Evolutionary conservation across 306 rosid species (phyloP), one percentile per base, ranked within the genome.

Genomic region (Vigna mungo): DNA sequence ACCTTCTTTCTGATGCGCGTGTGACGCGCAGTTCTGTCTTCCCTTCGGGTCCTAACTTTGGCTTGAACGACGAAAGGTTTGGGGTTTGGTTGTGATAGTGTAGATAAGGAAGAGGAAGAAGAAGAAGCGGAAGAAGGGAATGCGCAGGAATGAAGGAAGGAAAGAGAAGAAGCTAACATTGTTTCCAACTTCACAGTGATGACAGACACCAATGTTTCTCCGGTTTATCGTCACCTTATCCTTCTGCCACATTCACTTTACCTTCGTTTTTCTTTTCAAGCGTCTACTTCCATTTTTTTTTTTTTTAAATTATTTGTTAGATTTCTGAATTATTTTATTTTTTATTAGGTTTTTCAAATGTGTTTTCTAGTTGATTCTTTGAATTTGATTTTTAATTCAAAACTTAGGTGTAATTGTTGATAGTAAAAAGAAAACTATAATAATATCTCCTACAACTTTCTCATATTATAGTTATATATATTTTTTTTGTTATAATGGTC

Each of bases 21-120:
- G 75, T 88, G 97, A 74, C 96, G 96, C 2, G 97, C 97, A 37
- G 84, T 77, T 21, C 97, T 73, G 85, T 92, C 87, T 61, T 88
- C 89, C 17, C 85, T 83, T 75, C 91, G 73, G 84, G 93, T 86
- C 6, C 27, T 72, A 75, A 82, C 23, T 13, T 83, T 84, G 85
- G 92, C 90, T 81, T 87, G 80, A 36, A 92, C 83, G 17, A 78
- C 84, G 13, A 88, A 82, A 47, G 88, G 15, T 6, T 69, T 81
- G 4, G 74, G 59, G 7, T 48, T 74, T 23, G 83, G 54, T 55
- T 41, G 70, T 13, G 81, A 77, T 60, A 30, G 37, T 37, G 83
- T 9, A 36, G 64, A 62, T 1, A 68, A n/a, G 2, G 69, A 58
- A 48, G 84, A 65, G 65, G 85, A 65, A 48, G 83, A 83, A 14